These are phyloP conservation scores for Coniochaeta sp. DNA, from an alignment of 2,329 filamentous ascomycete species.

Conservation along the genomic window DNA sequence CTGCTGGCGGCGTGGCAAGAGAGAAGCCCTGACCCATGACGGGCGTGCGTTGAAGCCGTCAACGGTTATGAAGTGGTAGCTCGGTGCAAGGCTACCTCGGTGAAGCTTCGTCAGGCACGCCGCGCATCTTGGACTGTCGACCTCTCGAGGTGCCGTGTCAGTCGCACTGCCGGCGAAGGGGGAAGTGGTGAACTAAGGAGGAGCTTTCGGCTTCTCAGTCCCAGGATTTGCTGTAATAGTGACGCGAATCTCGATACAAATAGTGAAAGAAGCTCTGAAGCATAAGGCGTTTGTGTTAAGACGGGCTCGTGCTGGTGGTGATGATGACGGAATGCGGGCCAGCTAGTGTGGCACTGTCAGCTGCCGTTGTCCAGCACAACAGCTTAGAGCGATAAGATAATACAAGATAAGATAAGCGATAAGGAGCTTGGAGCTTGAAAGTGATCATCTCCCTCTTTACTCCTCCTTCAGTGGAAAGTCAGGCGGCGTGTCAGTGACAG, in stretches of 20 bases:
- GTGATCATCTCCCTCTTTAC: no score
- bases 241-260: no score
- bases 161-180: not conserved
- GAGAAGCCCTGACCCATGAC: constrained; percentile 96
- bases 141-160: not conserved
- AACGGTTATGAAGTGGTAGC: not conserved
- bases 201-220: no score
- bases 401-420: not conserved
- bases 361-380: not conserved
- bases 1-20: constrained; percentile 82
- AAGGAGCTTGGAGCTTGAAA: not conserved
- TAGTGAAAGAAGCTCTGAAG: no score
- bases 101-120: not conserved
- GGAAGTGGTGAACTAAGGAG: no score
- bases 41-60: not conserved
- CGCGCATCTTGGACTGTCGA: not conserved
- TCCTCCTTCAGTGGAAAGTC: no score
- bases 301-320: not conserved
- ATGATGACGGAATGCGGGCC: not conserved
- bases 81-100: not conserved
- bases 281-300: no score
- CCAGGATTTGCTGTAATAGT: no score
- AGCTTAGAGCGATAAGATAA: not conserved
- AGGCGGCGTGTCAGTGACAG: no score
- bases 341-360: not conserved